Conservation (phyloP, 2,329 filamentous ascomycete genomes). For the Chrysosporium keratinophilum region DNA sequence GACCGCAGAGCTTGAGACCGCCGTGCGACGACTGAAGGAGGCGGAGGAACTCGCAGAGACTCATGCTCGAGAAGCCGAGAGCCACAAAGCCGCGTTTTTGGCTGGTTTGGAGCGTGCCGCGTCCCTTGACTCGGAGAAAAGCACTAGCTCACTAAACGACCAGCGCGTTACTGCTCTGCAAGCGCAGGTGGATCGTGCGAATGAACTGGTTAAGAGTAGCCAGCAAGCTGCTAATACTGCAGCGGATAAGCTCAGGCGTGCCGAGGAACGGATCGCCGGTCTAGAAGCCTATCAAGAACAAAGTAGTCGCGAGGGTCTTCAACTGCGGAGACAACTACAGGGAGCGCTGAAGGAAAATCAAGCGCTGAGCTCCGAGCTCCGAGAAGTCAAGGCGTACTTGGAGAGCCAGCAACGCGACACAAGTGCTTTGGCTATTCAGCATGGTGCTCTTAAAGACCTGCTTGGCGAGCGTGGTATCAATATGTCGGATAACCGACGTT, state of each 20-base stretch:
- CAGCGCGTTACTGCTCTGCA: slow-evolving; percentile 62
- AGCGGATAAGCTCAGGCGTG: slow-evolving; percentile 77
- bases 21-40: slow-evolving; percentile 65
- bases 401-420: slow-evolving; percentile 82
- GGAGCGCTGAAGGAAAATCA: slow-evolving; percentile 73
- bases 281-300: slow-evolving; percentile 97
- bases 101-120: slow-evolving; percentile 68
- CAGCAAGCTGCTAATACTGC: slow-evolving; percentile 78
- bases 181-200: slow-evolving; percentile 67
- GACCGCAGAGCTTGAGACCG: slow-evolving; percentile 63
- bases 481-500: slow-evolving; percentile 57
- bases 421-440: slow-evolving; percentile 86
- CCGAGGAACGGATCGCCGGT: slow-evolving; percentile 92
- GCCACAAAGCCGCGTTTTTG: slow-evolving; percentile 73
- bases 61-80: slow-evolving; percentile 75
- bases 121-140: slow-evolving; percentile 31
- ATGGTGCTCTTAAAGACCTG: slow-evolving; percentile 86
- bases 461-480: slow-evolving; percentile 81
- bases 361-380: slow-evolving; percentile 65
- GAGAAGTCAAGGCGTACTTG: slow-evolving; percentile 70
- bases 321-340: slow-evolving; percentile 82
- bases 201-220: slow-evolving; percentile 72
- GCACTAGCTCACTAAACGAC: slow-evolving; percentile 42
- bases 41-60: slow-evolving; percentile 80
- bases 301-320: slow-evolving; percentile 81